A percentile compares a stretch with the other conserved stretches of the same genome.
These are phyloP conservation scores for Syzygium oleosum DNA, from an alignment of 345 rosid species.

Conservation along the genomic window DNA sequence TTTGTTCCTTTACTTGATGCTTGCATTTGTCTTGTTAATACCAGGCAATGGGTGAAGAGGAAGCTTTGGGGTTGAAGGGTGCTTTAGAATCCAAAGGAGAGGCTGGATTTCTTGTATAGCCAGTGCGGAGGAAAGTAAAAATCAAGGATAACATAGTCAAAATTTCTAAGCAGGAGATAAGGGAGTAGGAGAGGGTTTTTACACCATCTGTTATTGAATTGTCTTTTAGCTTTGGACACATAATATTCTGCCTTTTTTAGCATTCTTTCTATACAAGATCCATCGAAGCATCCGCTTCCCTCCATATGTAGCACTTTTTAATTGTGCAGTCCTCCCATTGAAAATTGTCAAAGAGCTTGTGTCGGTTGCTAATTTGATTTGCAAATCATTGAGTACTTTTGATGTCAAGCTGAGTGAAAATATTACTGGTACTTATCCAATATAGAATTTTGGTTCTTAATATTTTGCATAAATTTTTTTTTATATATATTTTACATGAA, in stretches of 20 bases:
- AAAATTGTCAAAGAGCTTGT: too few relatives aligned
- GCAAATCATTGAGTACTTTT: too few relatives aligned
- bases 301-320: too few relatives aligned
- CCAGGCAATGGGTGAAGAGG: constrained; percentile 81
- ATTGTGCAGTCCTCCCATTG: too few relatives aligned
- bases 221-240: constrained; percentile 82
- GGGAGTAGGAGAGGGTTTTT: constrained; percentile 77
- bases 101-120: constrained; percentile 61
- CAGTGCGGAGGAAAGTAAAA: constrained; percentile 44
- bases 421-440: too few relatives aligned
- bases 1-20: too few relatives aligned
- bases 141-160: constrained; percentile 72
- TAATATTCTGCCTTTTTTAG: constrained; percentile 72
- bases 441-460: too few relatives aligned
- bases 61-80: constrained; percentile 80
- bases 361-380: too few relatives aligned
- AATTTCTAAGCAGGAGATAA: constrained; percentile 79
- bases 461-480: too few relatives aligned
- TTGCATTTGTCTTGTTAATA: too few relatives aligned
- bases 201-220: constrained; percentile 89
- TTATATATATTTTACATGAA: too few relatives aligned
- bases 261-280: constrained; percentile 86
- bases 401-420: too few relatives aligned
- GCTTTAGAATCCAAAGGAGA: constrained; percentile 69
- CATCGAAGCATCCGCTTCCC: constrained; percentile 27